These are phyloP conservation scores for Xylaria cubensis DNA, from an alignment of 495 filamentous ascomycete species.

Conservation along the genomic window DNA sequence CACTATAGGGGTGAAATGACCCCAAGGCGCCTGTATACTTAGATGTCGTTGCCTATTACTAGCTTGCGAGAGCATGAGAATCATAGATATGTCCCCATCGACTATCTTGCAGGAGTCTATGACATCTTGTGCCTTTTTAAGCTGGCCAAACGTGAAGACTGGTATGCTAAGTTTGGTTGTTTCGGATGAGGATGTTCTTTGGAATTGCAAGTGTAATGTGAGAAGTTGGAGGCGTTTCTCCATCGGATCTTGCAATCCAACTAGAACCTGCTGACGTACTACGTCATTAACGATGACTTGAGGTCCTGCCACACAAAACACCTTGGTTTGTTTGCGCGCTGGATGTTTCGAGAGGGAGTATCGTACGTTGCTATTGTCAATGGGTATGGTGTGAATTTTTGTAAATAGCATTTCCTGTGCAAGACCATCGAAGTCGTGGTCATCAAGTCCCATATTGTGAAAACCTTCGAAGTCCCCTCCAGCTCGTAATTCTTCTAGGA, in stretches of 20 bases:
- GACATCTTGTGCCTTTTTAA: constrained; percentile 63
- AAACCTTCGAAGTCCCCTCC: constrained; percentile 70
- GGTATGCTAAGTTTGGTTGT: constrained; percentile 34
- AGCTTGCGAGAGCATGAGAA: constrained; percentile 72
- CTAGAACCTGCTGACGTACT: constrained; percentile 59
- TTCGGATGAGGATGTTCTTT: constrained; percentile 29
- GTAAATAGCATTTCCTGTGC: constrained; percentile 75
- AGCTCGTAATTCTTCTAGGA: constrained; percentile 71
- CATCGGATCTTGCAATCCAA: constrained; percentile 72
- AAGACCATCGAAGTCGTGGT: constrained; percentile 70
- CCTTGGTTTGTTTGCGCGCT: constrained; percentile 59
- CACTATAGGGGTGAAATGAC: constrained; percentile 61
- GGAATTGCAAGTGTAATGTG: constrained; percentile 60
- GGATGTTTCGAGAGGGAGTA: constrained; percentile 58
- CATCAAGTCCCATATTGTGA: constrained; percentile 72
- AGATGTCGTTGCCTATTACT: constrained; percentile 67
- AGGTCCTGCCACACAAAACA: constrained; percentile 70
- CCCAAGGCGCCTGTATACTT: constrained; percentile 79
- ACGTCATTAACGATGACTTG: constrained; percentile 58
- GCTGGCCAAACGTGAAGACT: constrained; percentile 49
- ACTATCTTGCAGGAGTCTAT: constrained; percentile 77
- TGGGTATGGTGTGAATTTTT: constrained; percentile 73
- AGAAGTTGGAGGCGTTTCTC: constrained; percentile 72
- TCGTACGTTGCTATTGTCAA: constrained; percentile 66
- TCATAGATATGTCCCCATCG: constrained; percentile 70